Evolutionary conservation across 2,329 filamentous ascomycete species (phyloP).

Genomic region (Beauveria varroae): DNA sequence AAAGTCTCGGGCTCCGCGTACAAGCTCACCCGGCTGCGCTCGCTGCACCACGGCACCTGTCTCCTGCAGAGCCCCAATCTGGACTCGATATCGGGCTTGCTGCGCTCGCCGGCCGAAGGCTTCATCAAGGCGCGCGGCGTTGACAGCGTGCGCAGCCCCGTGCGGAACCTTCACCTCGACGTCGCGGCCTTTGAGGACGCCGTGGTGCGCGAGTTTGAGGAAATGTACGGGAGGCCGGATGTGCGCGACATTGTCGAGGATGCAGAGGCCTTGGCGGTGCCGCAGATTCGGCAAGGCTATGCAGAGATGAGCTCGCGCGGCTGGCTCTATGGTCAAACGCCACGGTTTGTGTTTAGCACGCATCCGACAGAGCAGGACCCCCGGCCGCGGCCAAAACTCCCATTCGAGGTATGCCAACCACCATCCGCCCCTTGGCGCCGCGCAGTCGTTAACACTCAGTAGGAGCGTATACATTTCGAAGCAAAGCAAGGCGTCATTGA

Average conservation of each 20-base stretch:
- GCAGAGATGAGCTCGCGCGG: conserved; percentile 44
- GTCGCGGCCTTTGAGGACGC: conserved; percentile 40
- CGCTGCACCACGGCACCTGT: conserved; percentile 90
- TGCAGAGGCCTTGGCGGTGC: conserved; percentile 35
- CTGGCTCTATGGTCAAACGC: conserved; percentile 83
- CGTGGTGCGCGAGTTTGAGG: conserved; percentile 57
- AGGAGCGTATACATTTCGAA: conserved; percentile 12
- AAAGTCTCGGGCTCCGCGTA: conserved; percentile 95
- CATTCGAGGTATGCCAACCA: conserved; percentile 30
- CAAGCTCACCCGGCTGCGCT: conserved; percentile 74
- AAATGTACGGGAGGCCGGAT: conserved; percentile 51
- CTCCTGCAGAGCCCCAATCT: conserved; percentile 73
- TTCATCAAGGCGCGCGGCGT: conserved; percentile 79
- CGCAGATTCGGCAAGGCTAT: conserved; percentile 36
- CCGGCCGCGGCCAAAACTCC: conserved; percentile 43
- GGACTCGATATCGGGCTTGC: conserved; percentile 55
- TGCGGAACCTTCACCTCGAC: conserved; percentile 66
- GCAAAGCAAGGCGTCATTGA: conserved; percentile 11
- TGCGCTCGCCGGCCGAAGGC: conserved; percentile 69
- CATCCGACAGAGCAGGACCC: conserved; percentile 52
- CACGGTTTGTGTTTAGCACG: conserved; percentile 67
- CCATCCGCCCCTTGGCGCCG: too few relatives aligned
- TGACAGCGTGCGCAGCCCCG: conserved; percentile 79
- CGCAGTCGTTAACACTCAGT: not conserved
- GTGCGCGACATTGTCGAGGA: conserved; percentile 39